Conservation (phyloP, 2,329 filamentous ascomycete genomes). For the Fusarium nodosum region DNA sequence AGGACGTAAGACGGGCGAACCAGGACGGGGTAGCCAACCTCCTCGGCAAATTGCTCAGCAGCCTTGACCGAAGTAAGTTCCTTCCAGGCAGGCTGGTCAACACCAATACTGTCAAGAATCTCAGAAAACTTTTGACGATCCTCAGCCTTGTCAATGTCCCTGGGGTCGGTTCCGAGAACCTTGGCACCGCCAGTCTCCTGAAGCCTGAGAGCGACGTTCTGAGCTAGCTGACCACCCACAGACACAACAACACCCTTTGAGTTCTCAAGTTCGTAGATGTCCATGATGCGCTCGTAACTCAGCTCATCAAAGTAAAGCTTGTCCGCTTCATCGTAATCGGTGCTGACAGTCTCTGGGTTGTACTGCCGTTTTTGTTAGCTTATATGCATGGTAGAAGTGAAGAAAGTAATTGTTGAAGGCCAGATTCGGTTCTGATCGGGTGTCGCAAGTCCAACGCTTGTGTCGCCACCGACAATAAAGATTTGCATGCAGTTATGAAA, state of each 20-base stretch:
- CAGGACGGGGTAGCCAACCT: constrained; percentile 92
- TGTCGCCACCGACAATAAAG: too few species aligned
- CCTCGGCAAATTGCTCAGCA: constrained; percentile 86
- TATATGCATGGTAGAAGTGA: too few species aligned
- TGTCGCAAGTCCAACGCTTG: too few species aligned
- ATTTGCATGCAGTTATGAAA: too few species aligned
- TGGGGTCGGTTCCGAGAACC: constrained; percentile 90
- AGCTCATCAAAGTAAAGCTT: constrained; percentile 97
- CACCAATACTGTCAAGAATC: constrained; percentile 95
- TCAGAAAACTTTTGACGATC: constrained; percentile 98
- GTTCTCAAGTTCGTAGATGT: constrained; percentile 94
- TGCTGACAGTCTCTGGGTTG: constrained; percentile 84
- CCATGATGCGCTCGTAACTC: constrained; percentile 97
- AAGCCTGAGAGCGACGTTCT: constrained; percentile 95
- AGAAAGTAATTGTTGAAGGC: too few species aligned
- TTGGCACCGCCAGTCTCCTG: constrained; percentile 92
- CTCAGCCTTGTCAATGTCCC: constrained; percentile 97
- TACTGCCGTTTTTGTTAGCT: too few species aligned
- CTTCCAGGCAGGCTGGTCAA: constrained; percentile 98
- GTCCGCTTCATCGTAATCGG: constrained; percentile 91
- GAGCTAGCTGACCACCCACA: constrained; percentile 94
- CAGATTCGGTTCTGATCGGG: too few species aligned
- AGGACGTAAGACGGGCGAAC: constrained; percentile 96
- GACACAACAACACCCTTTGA: constrained; percentile 92
- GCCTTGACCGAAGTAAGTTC: constrained; percentile 91